Base-by-base conservation (phyloP, 192 early-diverging fungal species). In the Backusella macrospora region DNA sequence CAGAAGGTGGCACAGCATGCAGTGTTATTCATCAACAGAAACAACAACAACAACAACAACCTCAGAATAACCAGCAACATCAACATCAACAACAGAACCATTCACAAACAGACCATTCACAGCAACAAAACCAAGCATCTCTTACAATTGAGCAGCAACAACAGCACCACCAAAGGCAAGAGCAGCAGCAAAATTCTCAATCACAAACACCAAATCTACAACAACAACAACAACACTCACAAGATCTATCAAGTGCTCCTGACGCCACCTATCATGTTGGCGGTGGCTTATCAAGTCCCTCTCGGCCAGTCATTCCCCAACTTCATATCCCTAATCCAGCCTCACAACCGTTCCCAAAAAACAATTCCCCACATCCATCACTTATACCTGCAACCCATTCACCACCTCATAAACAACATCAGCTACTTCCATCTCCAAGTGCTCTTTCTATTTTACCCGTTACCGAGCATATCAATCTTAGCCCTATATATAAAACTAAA, bases 1-100 rank as follows among this genome's bases (percentile, higher is more conserved):
- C 73, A 16, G 80, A 81, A 77, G 78, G 78, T 43, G 77, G 77
- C 18, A 77, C 80, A 14, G 76, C 75, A 43, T 81, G 80, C 47
- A 65, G 71, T 9, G 70, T 62, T 45, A 55, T 75, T 45, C 75
- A 72, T 46, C 67, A 68, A 43, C 67, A 68, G 12, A 45, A 68
- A 16, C 66, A 68, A 44, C 40, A 45, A 14, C 39, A 42, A 13
- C 38, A 68, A 6, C 43, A 43, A 10, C 39, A 68, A 12, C 66
- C n/a, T 6, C 62, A 63, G 23, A 13, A 44, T 44, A 39, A 44
- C 2, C 40, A 67, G 9, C 40, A 34, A 15, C 43, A 43, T 43
- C 65, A 55, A 21, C 47, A 48, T 48, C 47, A 48, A n/a, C 47
- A 3, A 15, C 47, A 48, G 47, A 12, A 48, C 3, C 47, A 34